A percentile compares a stretch with the other conserved stretches of the same genome.
Conservation (phyloP, 139 green algal genomes). For the Chlamydomonas sp. region DNA sequence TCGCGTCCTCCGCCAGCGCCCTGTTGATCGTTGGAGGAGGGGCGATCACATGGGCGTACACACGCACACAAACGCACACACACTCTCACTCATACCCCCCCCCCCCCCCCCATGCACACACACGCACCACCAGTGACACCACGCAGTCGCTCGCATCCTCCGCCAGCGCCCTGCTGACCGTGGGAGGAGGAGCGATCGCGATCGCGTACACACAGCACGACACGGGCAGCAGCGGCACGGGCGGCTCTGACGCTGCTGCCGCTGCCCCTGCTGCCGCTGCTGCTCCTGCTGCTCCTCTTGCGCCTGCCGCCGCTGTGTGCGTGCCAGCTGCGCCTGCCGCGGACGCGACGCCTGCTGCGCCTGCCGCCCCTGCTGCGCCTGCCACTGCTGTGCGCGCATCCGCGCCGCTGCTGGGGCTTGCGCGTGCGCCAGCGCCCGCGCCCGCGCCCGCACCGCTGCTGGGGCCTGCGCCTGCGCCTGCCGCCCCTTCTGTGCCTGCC, state of each 20-base stretch:
- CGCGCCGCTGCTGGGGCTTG: too few species aligned
- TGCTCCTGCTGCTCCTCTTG: conserved; percentile 7
- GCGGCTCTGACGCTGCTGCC: not conserved
- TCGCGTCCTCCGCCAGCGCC: conserved; percentile 36
- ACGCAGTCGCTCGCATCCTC: conserved; percentile 30
- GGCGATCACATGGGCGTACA: too few species aligned
- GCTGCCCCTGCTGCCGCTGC: conserved; percentile 4
- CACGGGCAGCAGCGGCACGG: not conserved
- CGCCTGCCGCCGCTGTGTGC: not conserved
- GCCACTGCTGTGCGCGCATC: too few species aligned
- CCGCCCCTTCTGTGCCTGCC: too few species aligned
- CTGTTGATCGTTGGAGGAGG: too few species aligned
- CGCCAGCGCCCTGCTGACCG: conserved; percentile 37
- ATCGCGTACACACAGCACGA: conserved; percentile 26
- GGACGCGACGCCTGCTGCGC: too few species aligned
- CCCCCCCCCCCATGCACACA: not conserved
- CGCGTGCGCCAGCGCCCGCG: too few species aligned
- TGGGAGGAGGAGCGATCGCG: conserved; percentile 29
- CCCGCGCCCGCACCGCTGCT: too few species aligned
- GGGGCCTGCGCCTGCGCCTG: too few species aligned
- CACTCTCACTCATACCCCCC: conserved; percentile 1
- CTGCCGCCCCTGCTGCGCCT: too few species aligned
- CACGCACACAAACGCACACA: too few species aligned
- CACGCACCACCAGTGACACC: conserved; percentile 26
- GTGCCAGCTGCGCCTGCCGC: not conserved